These are phyloP conservation scores for Capsicum baccatum DNA, from an alignment of 257 asterid genomes.

Conservation along the genomic window DNA sequence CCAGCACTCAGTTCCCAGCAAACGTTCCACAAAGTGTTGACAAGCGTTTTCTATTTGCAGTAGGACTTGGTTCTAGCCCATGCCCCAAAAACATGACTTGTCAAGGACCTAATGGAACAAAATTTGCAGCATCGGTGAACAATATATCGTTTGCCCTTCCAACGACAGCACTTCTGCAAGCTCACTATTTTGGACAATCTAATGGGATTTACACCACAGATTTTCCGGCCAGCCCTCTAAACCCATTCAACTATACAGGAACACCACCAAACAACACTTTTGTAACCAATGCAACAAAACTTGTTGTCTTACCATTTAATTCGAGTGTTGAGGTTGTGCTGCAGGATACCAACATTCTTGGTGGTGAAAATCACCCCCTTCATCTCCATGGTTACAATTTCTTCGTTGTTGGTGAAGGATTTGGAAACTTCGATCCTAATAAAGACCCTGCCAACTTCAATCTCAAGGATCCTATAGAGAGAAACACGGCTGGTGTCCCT, in stretches of 20 bases:
- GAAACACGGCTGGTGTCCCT: conserved; percentile 73
- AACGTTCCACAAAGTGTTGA: conserved; percentile 57
- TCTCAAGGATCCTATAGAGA: conserved; percentile 69
- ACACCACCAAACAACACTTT: conserved; percentile 64
- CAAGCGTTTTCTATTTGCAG: conserved; percentile 50
- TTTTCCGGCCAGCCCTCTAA: conserved; percentile 56
- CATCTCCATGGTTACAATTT: conserved; percentile 78
- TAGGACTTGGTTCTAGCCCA: conserved; percentile 69
- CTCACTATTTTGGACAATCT: conserved; percentile 50
- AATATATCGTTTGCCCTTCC: conserved; percentile 66
- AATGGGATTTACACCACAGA: conserved; percentile 58
- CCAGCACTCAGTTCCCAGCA: conserved; percentile 54
- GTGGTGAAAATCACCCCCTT: conserved; percentile 79
- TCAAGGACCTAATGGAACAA: conserved; percentile 72
- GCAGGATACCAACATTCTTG: conserved; percentile 73
- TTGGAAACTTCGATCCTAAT: conserved; percentile 56
- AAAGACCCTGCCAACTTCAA: conserved; percentile 60
- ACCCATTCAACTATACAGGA: conserved; percentile 69
- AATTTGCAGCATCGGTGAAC: conserved; percentile 62
- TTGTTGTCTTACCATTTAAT: conserved; percentile 56
- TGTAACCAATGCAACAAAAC: conserved; percentile 56
- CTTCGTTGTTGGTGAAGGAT: conserved; percentile 71
- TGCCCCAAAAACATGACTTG: conserved; percentile 61
- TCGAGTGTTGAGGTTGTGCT: conserved; percentile 65
- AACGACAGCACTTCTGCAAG: conserved; percentile 57